These are phyloP conservation scores for Luvunga scandens DNA, from an alignment of 345 rosid species.

Conservation along the genomic window DNA sequence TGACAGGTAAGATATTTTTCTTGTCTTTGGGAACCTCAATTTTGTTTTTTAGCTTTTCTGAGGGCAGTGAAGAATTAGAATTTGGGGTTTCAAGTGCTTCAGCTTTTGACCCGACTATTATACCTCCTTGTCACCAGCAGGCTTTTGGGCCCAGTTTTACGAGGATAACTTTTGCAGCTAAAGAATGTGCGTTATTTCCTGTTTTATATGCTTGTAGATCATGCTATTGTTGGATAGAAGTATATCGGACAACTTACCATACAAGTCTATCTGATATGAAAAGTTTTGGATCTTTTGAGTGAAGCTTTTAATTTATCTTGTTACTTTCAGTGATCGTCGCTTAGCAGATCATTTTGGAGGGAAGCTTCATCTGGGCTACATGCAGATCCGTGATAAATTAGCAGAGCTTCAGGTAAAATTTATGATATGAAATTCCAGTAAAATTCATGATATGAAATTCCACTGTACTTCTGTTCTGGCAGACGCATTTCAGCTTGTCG, in stretches of 20 bases:
- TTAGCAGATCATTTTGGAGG: slow-evolving; percentile 99
- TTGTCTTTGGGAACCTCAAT: slow-evolving; percentile 13
- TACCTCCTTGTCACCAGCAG: slow-evolving; percentile 99
- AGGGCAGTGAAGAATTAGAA: slow-evolving; percentile 51
- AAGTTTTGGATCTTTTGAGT: slow-evolving; percentile 13
- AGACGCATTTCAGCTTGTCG: not conserved
- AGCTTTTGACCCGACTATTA: slow-evolving; percentile 86
- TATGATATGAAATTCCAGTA: slow-evolving; percentile 29
- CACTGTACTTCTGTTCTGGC: not conserved
- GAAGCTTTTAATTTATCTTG: slow-evolving; percentile 28
- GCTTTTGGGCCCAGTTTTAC: slow-evolving; percentile 99
- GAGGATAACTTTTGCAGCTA: slow-evolving; percentile 99
- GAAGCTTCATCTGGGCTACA: slow-evolving; percentile 95
- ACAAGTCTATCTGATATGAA: slow-evolving; percentile 1
- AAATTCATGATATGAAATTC: slow-evolving; percentile 2
- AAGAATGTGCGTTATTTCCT: slow-evolving; percentile 94
- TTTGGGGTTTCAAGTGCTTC: slow-evolving; percentile 86
- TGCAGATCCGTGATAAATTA: slow-evolving; percentile 94
- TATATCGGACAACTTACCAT: slow-evolving; percentile 27
- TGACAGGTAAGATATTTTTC: slow-evolving; percentile 67
- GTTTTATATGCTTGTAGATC: slow-evolving; percentile 70
- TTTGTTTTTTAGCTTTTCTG: slow-evolving; percentile 25
- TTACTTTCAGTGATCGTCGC: slow-evolving; percentile 88
- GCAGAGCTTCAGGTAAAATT: slow-evolving; percentile 79
- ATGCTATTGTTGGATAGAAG: slow-evolving; percentile 50